A percentile compares a stretch with the other conserved stretches of the same genome.
phyloP scores from a whole-genome alignment of 169 alveolate genomes.

The Eimeria tenella region DNA sequence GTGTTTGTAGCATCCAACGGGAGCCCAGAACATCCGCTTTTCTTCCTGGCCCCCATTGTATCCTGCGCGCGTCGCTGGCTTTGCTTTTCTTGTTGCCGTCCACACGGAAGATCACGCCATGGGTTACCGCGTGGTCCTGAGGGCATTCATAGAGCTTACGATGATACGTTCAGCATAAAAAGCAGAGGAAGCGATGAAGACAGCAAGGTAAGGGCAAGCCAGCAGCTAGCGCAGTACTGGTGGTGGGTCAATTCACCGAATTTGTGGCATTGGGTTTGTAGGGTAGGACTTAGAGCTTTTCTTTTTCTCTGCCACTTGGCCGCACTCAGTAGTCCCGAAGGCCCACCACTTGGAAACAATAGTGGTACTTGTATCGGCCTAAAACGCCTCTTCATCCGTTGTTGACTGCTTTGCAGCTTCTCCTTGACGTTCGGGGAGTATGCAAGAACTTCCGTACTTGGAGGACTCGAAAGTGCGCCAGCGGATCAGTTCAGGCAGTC shows the following conservation, averaged over 20 bases:
- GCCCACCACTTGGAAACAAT: not conserved
- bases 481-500: constrained; percentile 53
- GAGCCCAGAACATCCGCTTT: constrained; percentile 17
- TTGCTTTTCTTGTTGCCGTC: not conserved
- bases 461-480: constrained; percentile 44
- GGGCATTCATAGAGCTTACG: not conserved
- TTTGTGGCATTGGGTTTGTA: too few relatives aligned
- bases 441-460: constrained; percentile 46
- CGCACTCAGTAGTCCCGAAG: too few relatives aligned
- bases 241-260: too few relatives aligned
- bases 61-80: constrained; percentile 21
- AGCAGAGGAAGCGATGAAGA: constrained; percentile 22
- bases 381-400: not conserved
- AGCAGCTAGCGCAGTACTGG: too few relatives aligned
- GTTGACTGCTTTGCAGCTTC: not conserved
- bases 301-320: too few relatives aligned
- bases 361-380: not conserved
- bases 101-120: not conserved
- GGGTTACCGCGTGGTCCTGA: not conserved
- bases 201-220: not conserved
- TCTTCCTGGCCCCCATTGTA: not conserved
- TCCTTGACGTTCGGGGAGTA: constrained; percentile 49
- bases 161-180: not conserved
- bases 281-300: too few relatives aligned
- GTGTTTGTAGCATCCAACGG: constrained; percentile 49